Percentiles rank a stretch among this genome's conserved stretches.
Evolutionary conservation across 106 monocot genomes (phyloP).

Genomic region (Xerophyta viscosa): DNA sequence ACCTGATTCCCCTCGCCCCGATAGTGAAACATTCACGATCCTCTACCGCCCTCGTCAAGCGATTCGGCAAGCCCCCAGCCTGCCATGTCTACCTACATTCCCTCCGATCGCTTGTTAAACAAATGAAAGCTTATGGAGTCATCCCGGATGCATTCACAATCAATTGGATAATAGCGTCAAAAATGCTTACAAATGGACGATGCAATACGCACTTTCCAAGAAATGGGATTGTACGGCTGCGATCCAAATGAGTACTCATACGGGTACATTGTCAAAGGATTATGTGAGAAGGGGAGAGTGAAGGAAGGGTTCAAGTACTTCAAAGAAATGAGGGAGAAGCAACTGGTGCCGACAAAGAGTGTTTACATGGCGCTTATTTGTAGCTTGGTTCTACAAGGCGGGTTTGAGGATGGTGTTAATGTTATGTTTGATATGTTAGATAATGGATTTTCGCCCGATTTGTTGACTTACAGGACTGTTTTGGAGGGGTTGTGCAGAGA

Average conservation of each 20-base stretch:
- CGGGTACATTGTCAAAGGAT: constrained; percentile 66
- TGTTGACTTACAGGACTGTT: constrained; percentile 79
- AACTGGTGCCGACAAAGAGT: constrained; percentile 49
- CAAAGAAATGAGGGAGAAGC: constrained; percentile 74
- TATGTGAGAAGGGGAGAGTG: constrained; percentile 73
- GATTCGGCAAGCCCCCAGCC: constrained; percentile 52
- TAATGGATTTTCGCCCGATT: constrained; percentile 44
- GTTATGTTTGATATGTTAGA: constrained; percentile 69
- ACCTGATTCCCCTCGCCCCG: constrained; percentile 41
- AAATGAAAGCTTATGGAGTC: constrained; percentile 77
- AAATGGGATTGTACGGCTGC: constrained; percentile 78
- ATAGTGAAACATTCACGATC: constrained; percentile 60
- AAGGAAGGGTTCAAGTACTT: constrained; percentile 44
- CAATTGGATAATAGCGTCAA: constrained; percentile 68
- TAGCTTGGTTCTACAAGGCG: constrained; percentile 58
- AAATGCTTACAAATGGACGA: constrained; percentile 80
- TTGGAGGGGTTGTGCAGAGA: constrained; percentile 88
- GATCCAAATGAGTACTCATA: constrained; percentile 77
- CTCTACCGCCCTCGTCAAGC: constrained; percentile 54
- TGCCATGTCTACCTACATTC: constrained; percentile 72
- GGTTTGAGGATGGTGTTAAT: constrained; percentile 57
- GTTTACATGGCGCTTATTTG: constrained; percentile 61
- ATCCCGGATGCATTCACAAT: constrained; percentile 53
- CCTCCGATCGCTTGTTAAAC: constrained; percentile 55
- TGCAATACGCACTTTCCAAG: constrained; percentile 57